A percentile compares a stretch with the other conserved stretches of the same genome.
phyloP scores from a whole-genome alignment of 768 basidiomycete species.

The Clavulina sp. region DNA sequence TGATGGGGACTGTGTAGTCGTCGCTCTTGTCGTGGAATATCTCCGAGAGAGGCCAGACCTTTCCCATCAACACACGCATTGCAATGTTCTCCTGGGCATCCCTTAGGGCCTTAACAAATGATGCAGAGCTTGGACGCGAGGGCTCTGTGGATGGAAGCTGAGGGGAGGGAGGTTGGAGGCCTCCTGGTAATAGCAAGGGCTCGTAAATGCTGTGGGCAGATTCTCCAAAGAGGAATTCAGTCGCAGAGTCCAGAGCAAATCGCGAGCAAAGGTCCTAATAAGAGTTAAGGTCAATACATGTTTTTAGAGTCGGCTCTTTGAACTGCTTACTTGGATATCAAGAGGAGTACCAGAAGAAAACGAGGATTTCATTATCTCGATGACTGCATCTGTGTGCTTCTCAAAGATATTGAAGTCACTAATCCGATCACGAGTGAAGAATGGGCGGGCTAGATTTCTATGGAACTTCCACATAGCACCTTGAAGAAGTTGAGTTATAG shows the following conservation, averaged over 20 bases:
- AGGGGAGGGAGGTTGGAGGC: too few relatives aligned
- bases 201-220: conserved; percentile 36
- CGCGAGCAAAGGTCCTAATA: conserved; percentile 37
- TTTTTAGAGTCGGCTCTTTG: too few relatives aligned
- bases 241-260: conserved; percentile 49
- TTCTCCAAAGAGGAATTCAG: conserved; percentile 46
- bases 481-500: background rate
- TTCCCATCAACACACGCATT: conserved; percentile 25
- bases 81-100: conserved; percentile 29
- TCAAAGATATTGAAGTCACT: conserved; percentile 44
- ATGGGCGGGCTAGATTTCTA: conserved; percentile 49
- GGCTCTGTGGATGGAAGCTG: too few relatives aligned
- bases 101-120: conserved; percentile 26
- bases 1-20: background rate
- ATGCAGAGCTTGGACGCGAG: too few relatives aligned
- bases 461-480: conserved; percentile 50
- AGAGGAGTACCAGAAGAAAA: conserved; percentile 30
- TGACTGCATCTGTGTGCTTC: conserved; percentile 25
- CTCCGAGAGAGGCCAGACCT: conserved; percentile 29
- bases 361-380: conserved; percentile 28
- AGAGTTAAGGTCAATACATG: too few relatives aligned
- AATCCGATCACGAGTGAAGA: conserved; percentile 45
- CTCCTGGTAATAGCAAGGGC: conserved; percentile 22
- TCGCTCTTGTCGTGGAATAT: conserved; percentile 22
- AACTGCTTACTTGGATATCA: conserved; percentile 43